Conservation (phyloP, 1,139 yeast species). For the Geotrichum phurueaensis region DNA sequence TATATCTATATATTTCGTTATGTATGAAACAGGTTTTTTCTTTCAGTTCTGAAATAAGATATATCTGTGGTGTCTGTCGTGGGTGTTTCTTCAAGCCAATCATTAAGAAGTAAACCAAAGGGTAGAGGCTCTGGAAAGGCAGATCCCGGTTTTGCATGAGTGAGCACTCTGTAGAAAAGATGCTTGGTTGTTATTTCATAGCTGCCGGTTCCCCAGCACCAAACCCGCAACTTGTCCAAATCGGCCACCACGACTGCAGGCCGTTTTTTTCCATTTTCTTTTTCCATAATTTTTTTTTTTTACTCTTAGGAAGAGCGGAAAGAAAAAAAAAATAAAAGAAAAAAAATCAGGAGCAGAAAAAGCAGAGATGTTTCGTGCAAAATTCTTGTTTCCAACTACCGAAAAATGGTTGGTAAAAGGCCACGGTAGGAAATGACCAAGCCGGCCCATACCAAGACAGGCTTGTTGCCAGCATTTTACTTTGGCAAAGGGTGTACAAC, state of each 20-base stretch:
- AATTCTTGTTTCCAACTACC: too few species aligned
- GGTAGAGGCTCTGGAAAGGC: neutral
- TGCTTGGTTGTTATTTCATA: neutral
- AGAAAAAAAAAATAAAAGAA: too few species aligned
- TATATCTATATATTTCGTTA: neutral
- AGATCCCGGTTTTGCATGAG: neutral
- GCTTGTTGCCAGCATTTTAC: too few species aligned
- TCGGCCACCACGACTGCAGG: neutral
- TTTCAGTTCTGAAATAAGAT: neutral
- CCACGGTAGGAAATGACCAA: too few species aligned
- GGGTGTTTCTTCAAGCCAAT: neutral
- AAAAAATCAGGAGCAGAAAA: too few species aligned
- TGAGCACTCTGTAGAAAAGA: neutral
- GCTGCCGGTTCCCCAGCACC: neutral
- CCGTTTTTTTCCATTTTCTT: neutral
- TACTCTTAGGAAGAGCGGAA: too few species aligned
- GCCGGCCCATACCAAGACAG: too few species aligned
- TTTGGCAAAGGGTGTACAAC: too few species aligned
- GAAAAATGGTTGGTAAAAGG: too few species aligned
- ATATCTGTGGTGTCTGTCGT: neutral
- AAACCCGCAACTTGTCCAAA: neutral
- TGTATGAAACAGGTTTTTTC: neutral
- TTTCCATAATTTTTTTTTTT: neutral
- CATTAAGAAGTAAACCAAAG: neutral
- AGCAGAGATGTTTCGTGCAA: too few species aligned